These are phyloP conservation scores for Microcera coccophila DNA, from an alignment of 2,329 filamentous ascomycete species.

Conservation along the genomic window DNA sequence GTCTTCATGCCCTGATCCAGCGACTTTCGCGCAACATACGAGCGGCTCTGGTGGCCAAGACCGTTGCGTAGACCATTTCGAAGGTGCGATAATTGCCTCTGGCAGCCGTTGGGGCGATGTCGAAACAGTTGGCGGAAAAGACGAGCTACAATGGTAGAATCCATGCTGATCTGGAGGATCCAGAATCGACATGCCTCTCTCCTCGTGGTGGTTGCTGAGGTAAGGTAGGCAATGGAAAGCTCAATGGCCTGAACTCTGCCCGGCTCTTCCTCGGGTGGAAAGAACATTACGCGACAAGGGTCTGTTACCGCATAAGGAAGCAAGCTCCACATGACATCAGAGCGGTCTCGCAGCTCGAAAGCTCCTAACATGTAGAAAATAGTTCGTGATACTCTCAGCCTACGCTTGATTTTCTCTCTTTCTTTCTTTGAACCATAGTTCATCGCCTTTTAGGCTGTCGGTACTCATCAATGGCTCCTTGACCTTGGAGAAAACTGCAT, in stretches of 20 bases:
- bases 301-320: neutral
- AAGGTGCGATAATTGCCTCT: constrained; percentile 22
- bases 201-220: constrained; percentile 2
- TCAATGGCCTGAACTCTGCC: constrained; percentile 19
- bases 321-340: constrained; percentile 26
- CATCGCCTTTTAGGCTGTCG: neutral
- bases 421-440: neutral
- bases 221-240: neutral
- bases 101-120: constrained; percentile 46
- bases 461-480: neutral
- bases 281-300: constrained; percentile 5
- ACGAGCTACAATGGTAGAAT: constrained; percentile 71
- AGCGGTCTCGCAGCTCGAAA: constrained; percentile 6
- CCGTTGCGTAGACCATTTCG: constrained; percentile 27
- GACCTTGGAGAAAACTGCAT: no score
- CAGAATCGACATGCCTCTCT: neutral
- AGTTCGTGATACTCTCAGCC: neutral
- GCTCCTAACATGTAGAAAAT: neutral
- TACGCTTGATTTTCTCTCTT: neutral
- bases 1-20: constrained; percentile 40
- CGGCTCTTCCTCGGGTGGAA: constrained; percentile 24
- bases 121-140: constrained; percentile 84
- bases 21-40: constrained; percentile 30
- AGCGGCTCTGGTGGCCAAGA: constrained; percentile 21
- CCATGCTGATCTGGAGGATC: constrained; percentile 54